Conservation (phyloP, 352 stramenopile genomes). For the Pythium aristosporum region DNA sequence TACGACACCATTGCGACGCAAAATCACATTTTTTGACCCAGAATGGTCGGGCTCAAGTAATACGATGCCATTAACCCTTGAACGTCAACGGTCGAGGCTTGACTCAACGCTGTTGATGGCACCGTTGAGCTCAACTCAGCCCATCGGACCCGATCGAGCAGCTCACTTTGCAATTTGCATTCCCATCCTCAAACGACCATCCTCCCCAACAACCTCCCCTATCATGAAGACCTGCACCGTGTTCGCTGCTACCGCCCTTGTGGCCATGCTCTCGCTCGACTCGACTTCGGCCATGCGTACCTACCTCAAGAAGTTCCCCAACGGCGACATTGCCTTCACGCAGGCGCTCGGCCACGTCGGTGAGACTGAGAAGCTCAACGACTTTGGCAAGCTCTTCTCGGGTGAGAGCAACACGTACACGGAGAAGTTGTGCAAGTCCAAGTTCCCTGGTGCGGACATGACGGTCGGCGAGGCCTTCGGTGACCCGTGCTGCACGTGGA, state of each 20-base stretch:
- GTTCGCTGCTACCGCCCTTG: slow-evolving; percentile 33
- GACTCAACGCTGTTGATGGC: no score
- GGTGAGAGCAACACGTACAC: slow-evolving; percentile 29
- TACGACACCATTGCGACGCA: no score
- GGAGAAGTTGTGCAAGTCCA: slow-evolving; percentile 33
- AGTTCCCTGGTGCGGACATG: slow-evolving; percentile 33
- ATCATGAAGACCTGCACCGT: slow-evolving; percentile 74
- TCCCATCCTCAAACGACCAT: background rate
- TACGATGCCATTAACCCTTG: no score
- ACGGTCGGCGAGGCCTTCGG: slow-evolving; percentile 56
- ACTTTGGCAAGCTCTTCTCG: slow-evolving; percentile 38
- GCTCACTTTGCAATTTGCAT: slow-evolving; percentile 7
- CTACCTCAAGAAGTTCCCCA: slow-evolving; percentile 42
- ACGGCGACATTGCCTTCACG: slow-evolving; percentile 23
- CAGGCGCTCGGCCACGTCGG: slow-evolving; percentile 24
- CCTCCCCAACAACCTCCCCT: background rate
- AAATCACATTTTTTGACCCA: no score
- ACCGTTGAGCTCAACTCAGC: no score
- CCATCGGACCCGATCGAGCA: background rate
- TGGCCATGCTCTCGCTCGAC: slow-evolving; percentile 66
- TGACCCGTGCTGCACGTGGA: slow-evolving; percentile 54
- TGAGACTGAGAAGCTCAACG: slow-evolving; percentile 30
- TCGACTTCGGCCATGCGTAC: slow-evolving; percentile 41
- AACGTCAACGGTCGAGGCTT: no score
- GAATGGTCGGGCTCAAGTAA: no score